Base-by-base conservation (phyloP, 176 grass and related monocot genomes). In the Juncus inflexus region DNA sequence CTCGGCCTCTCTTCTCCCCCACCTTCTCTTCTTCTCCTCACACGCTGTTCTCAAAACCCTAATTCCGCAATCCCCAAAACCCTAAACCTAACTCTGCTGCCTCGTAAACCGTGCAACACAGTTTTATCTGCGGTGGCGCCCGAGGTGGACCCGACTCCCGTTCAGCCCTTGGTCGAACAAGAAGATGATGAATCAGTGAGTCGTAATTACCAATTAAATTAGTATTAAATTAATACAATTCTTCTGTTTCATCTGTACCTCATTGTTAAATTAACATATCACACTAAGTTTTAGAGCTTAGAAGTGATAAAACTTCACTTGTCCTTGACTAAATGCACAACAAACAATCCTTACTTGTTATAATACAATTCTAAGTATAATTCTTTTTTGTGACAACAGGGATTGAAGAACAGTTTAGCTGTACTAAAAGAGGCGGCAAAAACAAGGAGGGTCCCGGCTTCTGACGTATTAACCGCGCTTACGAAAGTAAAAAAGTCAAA, bases 351-450 rank as follows among this genome's bases (percentile, higher is more conserved):
- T 28, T 28, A 28, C 19, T 28, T 28, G 1, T 28, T 28, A 28
- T 28, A 28, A 28, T 28, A 28, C 19, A 28, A 1, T 28, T 28
- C 19, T 28, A 47, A 47, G 43, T 9, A 52, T 28, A 40, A 6
- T 28, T 64, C n/a, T 19, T 19, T 40, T 14, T 61, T 43, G 4
- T 73, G 16, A 40, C 72, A 42, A 58, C 59, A 96, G 91, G 79
- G 52, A 55, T 65, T 91, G 12, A 65, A 68, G 43, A 82, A 83
- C 37, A 83, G 87, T 59, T 79, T 96, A 69, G 81, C 71, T 72
- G 74, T 96, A 59, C 84, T 96, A 15, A 96, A 96, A 79, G 74
- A 74, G 35, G 91, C 84, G 2, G 91, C 91, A 55, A 96, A 88
- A 79, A 86, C 84, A 42, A 74, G 84, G 63, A 79, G 80, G 77